A percentile compares a stretch with the other conserved stretches of the same genome.
These are phyloP conservation scores for Apiotrichum brassicae DNA, from an alignment of 1,284 basidiomycete species.

Conservation along the genomic window DNA sequence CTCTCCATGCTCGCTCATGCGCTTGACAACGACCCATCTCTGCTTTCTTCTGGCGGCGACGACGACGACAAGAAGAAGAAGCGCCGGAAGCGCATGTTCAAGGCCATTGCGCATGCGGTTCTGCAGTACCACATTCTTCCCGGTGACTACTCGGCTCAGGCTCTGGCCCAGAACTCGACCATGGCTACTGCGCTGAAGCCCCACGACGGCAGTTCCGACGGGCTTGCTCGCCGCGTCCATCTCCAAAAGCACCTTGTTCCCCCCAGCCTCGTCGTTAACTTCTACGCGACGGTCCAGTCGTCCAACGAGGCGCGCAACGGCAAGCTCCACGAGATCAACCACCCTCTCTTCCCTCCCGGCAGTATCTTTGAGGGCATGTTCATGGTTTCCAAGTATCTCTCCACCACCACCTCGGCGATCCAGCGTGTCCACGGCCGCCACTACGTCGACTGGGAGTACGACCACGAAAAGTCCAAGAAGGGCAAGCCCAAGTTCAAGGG, in stretches of 20 bases:
- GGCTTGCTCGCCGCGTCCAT: constrained; percentile 55
- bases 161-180: constrained; percentile 57
- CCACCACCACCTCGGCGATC: constrained; percentile 56
- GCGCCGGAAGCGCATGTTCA: constrained; percentile 50
- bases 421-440: constrained; percentile 55
- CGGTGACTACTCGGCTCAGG: constrained; percentile 44
- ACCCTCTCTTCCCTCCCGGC: constrained; percentile 59
- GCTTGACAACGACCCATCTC: neutral
- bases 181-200: constrained; percentile 56
- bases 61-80: constrained; percentile 52
- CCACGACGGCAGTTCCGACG: constrained; percentile 53
- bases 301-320: constrained; percentile 58
- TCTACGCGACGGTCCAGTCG: constrained; percentile 51
- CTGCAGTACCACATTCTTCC: constrained; percentile 61
- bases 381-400: constrained; percentile 54
- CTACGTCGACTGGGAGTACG: constrained; percentile 49
- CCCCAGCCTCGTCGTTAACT: constrained; percentile 53
- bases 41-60: too few species aligned
- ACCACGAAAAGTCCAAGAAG: constrained; percentile 43
- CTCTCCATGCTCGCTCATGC: too few species aligned
- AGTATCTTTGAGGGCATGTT: constrained; percentile 59
- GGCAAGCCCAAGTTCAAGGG: constrained; percentile 50
- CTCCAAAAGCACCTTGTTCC: constrained; percentile 50
- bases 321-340: constrained; percentile 58
- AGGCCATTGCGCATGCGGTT: constrained; percentile 54